A percentile compares a stretch with the other conserved stretches of the same genome.
Conservation (phyloP, 1,139 yeast genomes). For the Blastobotrys persicus region DNA sequence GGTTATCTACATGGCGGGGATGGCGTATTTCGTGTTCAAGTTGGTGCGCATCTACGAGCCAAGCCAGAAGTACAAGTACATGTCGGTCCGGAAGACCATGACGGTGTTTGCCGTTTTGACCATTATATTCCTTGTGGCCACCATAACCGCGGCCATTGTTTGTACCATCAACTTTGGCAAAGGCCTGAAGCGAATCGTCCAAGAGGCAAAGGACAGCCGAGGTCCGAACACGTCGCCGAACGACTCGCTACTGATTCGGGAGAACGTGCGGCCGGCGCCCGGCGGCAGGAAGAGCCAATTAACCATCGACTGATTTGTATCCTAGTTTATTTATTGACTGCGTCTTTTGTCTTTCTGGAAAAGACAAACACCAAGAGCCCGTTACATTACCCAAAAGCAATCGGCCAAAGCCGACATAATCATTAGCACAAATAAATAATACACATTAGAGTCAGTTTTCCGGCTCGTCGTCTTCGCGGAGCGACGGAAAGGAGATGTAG, state of each 20-base stretch:
- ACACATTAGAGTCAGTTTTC: slow-evolving; percentile 3
- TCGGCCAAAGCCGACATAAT: too few relatives aligned
- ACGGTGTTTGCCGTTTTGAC: slow-evolving; percentile 50
- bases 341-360: neutral
- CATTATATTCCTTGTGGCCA: slow-evolving; percentile 40
- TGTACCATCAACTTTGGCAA: slow-evolving; percentile 42
- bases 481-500: slow-evolving; percentile 24
- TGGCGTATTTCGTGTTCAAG: slow-evolving; percentile 52
- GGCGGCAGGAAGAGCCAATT: neutral
- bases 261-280: neutral
- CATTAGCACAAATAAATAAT: neutral
- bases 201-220: neutral
- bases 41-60: slow-evolving; percentile 49
- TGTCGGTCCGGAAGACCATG: slow-evolving; percentile 49
- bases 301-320: neutral
- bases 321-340: neutral
- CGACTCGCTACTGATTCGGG: neutral
- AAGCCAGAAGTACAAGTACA: slow-evolving; percentile 43
- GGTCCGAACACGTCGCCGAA: neutral
- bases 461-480: slow-evolving; percentile 18
- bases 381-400: too few relatives aligned
- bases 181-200: slow-evolving; percentile 39
- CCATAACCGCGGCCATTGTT: slow-evolving; percentile 41
- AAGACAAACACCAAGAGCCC: too few relatives aligned
- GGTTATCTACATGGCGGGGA: slow-evolving; percentile 42